Evolutionary conservation across 2,329 filamentous ascomycete genomes (phyloP).

Genomic region (Macrophomina phaseolina): DNA sequence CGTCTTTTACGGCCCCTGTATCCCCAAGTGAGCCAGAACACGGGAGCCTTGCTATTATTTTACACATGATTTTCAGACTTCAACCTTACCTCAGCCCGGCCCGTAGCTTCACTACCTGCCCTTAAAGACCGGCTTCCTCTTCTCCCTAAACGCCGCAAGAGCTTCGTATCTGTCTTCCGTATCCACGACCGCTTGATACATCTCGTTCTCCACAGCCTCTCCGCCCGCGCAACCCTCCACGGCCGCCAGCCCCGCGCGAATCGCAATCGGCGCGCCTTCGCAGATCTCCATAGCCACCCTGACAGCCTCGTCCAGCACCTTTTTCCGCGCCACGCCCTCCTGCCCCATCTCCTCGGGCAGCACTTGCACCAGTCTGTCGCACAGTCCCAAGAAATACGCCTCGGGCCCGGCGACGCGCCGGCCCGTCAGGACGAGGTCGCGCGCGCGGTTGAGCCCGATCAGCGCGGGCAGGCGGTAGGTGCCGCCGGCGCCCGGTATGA

Average conservation of each 20-base stretch:
- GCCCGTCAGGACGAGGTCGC: slow-evolving; percentile 89
- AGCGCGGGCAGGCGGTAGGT: slow-evolving; percentile 85
- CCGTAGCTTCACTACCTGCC: slow-evolving; percentile 46
- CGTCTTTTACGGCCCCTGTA: neutral
- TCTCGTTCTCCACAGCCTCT: slow-evolving; percentile 82
- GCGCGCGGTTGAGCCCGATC: slow-evolving; percentile 79
- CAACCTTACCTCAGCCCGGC: neutral
- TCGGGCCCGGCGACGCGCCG: slow-evolving; percentile 82
- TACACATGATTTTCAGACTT: neutral
- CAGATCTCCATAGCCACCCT: slow-evolving; percentile 83
- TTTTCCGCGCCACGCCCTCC: slow-evolving; percentile 64
- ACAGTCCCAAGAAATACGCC: slow-evolving; percentile 89
- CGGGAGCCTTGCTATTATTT: neutral
- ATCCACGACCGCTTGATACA: slow-evolving; percentile 81
- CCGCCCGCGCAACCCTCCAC: slow-evolving; percentile 69
- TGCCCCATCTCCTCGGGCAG: slow-evolving; percentile 60
- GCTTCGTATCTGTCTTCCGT: slow-evolving; percentile 91
- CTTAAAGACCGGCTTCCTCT: slow-evolving; percentile 72
- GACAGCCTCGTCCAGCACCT: slow-evolving; percentile 77
- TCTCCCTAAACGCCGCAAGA: slow-evolving; percentile 80
- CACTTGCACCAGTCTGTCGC: slow-evolving; percentile 87
- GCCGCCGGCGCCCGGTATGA: slow-evolving; percentile 92
- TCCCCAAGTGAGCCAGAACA: neutral
- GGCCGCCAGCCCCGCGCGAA: slow-evolving; percentile 79
- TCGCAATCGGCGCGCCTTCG: slow-evolving; percentile 83